Conservation (phyloP, 2,329 filamentous ascomycete genomes). For the Cladosporium velox region DNA sequence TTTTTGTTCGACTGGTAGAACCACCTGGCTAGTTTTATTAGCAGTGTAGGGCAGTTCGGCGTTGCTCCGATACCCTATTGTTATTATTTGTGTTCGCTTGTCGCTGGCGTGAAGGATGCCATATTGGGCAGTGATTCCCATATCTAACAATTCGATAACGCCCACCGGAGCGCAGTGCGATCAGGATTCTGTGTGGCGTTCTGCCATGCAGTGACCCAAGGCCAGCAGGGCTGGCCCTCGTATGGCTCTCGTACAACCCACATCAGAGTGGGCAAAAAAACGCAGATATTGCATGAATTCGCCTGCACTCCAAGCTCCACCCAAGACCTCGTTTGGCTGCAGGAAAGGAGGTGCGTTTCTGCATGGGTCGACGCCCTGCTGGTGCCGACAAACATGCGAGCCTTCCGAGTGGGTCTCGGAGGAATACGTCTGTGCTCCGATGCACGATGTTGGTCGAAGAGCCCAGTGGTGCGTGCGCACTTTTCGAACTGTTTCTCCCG, state of each 20-base stretch:
- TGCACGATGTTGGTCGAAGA: neutral
- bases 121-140: neutral
- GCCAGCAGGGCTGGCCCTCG: neutral
- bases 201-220: neutral
- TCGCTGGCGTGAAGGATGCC: neutral
- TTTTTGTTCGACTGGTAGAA: neutral
- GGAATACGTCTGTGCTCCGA: conserved; percentile 3
- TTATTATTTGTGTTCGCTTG: neutral
- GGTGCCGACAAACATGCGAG: conserved; percentile 11
- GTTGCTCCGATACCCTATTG: neutral
- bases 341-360: neutral
- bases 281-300: neutral
- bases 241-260: neutral
- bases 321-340: neutral
- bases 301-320: conserved; percentile 1
- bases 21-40: neutral
- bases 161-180: neutral
- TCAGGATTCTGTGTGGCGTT: neutral
- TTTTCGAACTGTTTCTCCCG: neutral
- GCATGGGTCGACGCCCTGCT: neutral
- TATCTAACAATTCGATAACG: neutral
- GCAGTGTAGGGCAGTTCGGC: conserved; percentile 3
- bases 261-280: neutral
- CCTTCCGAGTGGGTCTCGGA: neutral
- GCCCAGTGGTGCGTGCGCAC: neutral